Evolutionary conservation across 805 yeast genomes (phyloP), one percentile per base, ranked within the genome.

Genomic region (Candida andamanensis): DNA sequence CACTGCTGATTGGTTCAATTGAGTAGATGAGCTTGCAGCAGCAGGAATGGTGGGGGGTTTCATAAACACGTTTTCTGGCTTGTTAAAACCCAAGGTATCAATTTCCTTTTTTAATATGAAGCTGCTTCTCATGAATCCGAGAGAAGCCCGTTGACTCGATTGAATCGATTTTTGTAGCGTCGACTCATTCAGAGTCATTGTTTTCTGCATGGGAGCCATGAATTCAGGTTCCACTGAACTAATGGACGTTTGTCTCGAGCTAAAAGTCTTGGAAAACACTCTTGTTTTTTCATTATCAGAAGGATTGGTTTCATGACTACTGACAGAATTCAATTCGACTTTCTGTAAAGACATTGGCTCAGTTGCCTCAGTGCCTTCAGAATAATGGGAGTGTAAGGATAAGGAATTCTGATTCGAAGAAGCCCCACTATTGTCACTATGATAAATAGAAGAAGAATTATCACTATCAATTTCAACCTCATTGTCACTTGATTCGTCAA

Each of bases 101-200:
- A 63, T 56, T 38, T 62, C 69, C 48, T 58, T 60, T 51, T 61
- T 61, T 49, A 65, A 58, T 12, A 65, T 49, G 42, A 58, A 64
- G 24, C 67, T 58, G 31, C 60, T 52, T 47, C 64, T 58, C 70
- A 65, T 65, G 42, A 65, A 65, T 0, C 71, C 71, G 29, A 56
- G 37, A 2, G 70, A 64, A 17, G 63, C 69, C 29, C 64, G 47
- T 37, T 44, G 48, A 29, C 48, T 41, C 41, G 34, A 39, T 36
- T 41, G 39, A 24, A 41, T 41, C 6, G 45, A 37, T 31, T 31
- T 32, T 32, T 41, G 45, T 17, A 38, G 24, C 7, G 25, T 18
- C 6, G 26, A 14, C 17, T 22, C 15, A 15, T 24, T 4, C 4
- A 13, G 9, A 15, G 13, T 9, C 16, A 21, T 33, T 8, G 32